Evolutionary conservation across 306 rosid genomes (phyloP), one percentile per base, ranked within the genome.

Genomic region (Vigna unguiculata): DNA sequence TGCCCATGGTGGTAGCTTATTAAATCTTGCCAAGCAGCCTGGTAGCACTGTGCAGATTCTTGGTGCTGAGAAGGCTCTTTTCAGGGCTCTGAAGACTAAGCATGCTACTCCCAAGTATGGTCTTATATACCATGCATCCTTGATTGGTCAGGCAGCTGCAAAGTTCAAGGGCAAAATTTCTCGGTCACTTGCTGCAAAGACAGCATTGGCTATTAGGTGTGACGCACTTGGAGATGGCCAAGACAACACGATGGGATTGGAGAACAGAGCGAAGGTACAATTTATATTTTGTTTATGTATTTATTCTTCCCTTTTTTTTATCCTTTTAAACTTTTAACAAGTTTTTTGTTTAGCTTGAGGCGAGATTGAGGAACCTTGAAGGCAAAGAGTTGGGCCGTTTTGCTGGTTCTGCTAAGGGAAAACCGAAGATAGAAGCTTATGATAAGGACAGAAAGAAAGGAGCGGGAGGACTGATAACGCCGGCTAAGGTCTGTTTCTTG

Each of bases 1-100:
- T 61, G 93, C 99, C 32, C 97, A 90, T 66, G 99, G 97, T 1
- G 97, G 97, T 64, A 90, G 99, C 82, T 85, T 95, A 81, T 2
- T 92, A 57, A 95, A 92, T 83, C 97, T 95, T 77, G 93, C 99
- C 5, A 95, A 95, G 89, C 97, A 95, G 89, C 99, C 99, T 40
- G 97, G 97, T 36, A 95, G 97, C 72, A 95, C 97, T 0, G 91
- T 92, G 21, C 97, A 95, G 86, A 95, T 95, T 84, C 97, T 95
- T 53, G 97, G 97, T 76, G 97, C 97, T 58, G 99, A 92, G 79
- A 95, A 95, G 88, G 97, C 99, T 65, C 97, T 95, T 47, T 95
- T 92, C 34, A 88, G 99, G 58, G 97, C 99, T 2, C 72, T 95
- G 77, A 92, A 95, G 81, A 92, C 99, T 15, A 95, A 95, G 86